phyloP scores from a whole-genome alignment of 2,329 filamentous ascomycete species.

The Nemania bipapillata region DNA sequence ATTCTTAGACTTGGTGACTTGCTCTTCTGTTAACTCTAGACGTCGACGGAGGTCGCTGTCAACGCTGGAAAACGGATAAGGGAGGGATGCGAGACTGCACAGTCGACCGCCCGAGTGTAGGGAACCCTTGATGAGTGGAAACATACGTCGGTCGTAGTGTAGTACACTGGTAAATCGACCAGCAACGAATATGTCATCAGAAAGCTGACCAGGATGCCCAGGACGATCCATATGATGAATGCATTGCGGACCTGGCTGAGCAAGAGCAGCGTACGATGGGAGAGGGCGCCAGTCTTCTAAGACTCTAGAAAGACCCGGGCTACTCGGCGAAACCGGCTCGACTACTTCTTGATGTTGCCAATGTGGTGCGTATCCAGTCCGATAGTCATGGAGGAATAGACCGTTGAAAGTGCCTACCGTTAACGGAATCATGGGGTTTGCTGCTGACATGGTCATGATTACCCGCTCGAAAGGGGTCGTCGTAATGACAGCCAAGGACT shows the following conservation, averaged over 20 bases:
- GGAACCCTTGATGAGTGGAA: constrained; percentile 79
- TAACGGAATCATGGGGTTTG: constrained; percentile 73
- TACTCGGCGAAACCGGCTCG: constrained; percentile 47
- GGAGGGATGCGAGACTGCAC: constrained; percentile 76
- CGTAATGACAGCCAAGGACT: constrained; percentile 74
- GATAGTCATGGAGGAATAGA: constrained; percentile 83
- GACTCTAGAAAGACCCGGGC: constrained; percentile 54
- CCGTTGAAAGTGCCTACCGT: constrained; percentile 86
- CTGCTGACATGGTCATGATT: constrained; percentile 82
- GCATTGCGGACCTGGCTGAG: constrained; percentile 82
- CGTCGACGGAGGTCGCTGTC: constrained; percentile 68
- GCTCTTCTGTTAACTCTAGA: constrained; percentile 65
- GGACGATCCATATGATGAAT: constrained; percentile 79
- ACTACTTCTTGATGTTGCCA: constrained; percentile 54
- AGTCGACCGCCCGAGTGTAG: constrained; percentile 86
- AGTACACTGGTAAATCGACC: constrained; percentile 89
- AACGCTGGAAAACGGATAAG: constrained; percentile 73
- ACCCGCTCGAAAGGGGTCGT: constrained; percentile 80
- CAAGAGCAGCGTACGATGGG: constrained; percentile 74
- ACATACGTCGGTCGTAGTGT: constrained; percentile 87
- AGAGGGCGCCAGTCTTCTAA: constrained; percentile 64
- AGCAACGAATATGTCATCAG: constrained; percentile 85
- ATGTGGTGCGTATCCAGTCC: constrained; percentile 56
- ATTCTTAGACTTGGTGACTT: constrained; percentile 65
- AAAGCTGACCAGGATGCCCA: constrained; percentile 64